Conservation (phyloP, 148 eudicot species). For the Fallopia convolvulus region DNA sequence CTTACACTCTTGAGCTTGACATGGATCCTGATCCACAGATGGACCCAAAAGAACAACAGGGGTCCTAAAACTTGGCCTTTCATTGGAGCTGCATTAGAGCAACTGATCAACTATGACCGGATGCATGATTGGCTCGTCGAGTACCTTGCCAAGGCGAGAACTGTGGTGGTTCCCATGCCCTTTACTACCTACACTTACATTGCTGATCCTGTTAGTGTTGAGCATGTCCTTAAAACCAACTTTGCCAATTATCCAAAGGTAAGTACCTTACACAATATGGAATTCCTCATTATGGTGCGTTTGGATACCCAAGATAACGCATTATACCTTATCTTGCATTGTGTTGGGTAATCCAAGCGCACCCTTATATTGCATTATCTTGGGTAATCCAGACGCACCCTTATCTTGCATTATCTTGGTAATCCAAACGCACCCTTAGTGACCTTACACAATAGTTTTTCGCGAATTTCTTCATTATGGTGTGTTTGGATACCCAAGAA, state of each 20-base stretch:
- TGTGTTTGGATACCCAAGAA: too few species aligned
- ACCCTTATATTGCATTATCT: too few species aligned
- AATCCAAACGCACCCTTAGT: too few species aligned
- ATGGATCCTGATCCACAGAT: conserved; percentile 67
- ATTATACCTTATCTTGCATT: too few species aligned
- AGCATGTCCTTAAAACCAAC: conserved; percentile 87
- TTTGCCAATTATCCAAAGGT: conserved; percentile 92
- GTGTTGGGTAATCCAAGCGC: too few species aligned
- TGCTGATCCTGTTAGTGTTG: conserved; percentile 82
- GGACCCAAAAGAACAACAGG: conserved; percentile 52
- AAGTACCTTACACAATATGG: neutral
- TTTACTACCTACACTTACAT: conserved; percentile 80
- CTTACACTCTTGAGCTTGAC: conserved; percentile 35
- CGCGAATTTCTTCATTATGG: too few species aligned
- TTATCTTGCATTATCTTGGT: too few species aligned
- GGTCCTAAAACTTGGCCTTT: conserved; percentile 95
- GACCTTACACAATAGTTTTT: neutral
- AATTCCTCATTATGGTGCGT: too few species aligned
- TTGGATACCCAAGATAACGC: too few species aligned
- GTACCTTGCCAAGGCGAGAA: conserved; percentile 48
- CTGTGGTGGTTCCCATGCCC: conserved; percentile 78
- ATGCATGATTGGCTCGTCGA: conserved; percentile 93
- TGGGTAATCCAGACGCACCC: too few species aligned
- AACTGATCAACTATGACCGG: conserved; percentile 54
- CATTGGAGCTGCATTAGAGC: conserved; percentile 72